Evolutionary conservation across 2,329 filamentous ascomycete genomes (phyloP).

Genomic region (Xylariaceae sp.): DNA sequence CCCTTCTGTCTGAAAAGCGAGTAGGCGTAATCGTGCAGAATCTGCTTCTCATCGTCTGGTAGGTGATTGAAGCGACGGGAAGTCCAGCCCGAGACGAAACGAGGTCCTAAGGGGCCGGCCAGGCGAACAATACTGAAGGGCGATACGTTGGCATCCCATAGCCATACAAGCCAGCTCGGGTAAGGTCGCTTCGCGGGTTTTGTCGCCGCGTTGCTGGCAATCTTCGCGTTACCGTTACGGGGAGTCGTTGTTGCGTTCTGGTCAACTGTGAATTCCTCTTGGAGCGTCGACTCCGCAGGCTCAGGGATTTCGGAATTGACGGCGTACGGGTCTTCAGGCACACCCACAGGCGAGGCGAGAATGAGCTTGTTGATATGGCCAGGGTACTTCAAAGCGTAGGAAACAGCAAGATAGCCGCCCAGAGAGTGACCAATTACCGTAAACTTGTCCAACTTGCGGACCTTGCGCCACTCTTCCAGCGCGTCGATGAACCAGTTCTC

Average conservation of each 20-base stretch:
- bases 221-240: constrained; percentile 30
- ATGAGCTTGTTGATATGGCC: constrained; percentile 94
- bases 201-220: constrained; percentile 28
- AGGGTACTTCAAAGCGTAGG: constrained; percentile 94
- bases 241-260: constrained; percentile 42
- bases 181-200: constrained; percentile 49
- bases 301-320: constrained; percentile 76
- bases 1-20: constrained; percentile 88
- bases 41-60: constrained; percentile 70
- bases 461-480: constrained; percentile 89
- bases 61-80: constrained; percentile 87
- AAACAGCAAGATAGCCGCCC: constrained; percentile 90
- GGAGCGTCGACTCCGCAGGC: constrained; percentile 64
- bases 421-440: constrained; percentile 90
- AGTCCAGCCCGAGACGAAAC: constrained; percentile 92
- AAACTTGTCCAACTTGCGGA: constrained; percentile 85
- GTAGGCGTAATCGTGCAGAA: constrained; percentile 90
- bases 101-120: constrained; percentile 81
- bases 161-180: constrained; percentile 81
- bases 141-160: constrained; percentile 96
- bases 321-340: constrained; percentile 91
- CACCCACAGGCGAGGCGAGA: constrained; percentile 86
- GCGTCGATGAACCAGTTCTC: constrained; percentile 96
- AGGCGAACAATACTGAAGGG: constrained; percentile 88
- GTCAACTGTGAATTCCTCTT: constrained; percentile 74